Conservation (phyloP, 495 filamentous ascomycete species). For the Cenococcum geophilum region DNA sequence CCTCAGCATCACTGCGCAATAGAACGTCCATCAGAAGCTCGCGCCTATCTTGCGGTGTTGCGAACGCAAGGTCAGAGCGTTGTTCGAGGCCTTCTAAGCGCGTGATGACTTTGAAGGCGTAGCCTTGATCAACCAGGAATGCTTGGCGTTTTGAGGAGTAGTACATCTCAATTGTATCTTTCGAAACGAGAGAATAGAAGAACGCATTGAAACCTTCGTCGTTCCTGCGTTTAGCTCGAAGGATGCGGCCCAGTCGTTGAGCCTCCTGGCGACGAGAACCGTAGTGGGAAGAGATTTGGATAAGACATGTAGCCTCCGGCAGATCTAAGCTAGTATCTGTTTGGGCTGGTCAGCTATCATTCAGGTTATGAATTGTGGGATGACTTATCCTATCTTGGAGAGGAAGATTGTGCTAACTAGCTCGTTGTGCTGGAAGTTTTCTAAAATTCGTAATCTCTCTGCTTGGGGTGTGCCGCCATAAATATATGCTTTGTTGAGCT, state of each 20-base stretch:
- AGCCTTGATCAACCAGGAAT: conserved; percentile 97
- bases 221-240: conserved; percentile 90
- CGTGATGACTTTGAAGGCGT: conserved; percentile 99
- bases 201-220: conserved; percentile 99
- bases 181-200: conserved; percentile 95
- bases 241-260: conserved; percentile 88
- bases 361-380: no score
- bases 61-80: conserved; percentile 72
- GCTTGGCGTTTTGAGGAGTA: conserved; percentile 96
- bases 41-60: conserved; percentile 71
- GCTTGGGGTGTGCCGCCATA: conserved; percentile 81
- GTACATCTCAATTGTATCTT: conserved; percentile 97
- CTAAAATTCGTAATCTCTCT: conserved; percentile 83
- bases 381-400: conserved; percentile 71
- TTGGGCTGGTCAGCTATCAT: no score
- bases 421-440: conserved; percentile 95
- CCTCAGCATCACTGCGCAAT: conserved; percentile 75
- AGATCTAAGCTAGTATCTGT: conserved; percentile 88
- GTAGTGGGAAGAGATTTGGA: conserved; percentile 98
- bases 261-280: conserved; percentile 96
- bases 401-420: conserved; percentile 93
- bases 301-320: conserved; percentile 93
- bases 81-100: conserved; percentile 87
- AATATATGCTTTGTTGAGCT: conserved; percentile 84
- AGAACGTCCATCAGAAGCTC: conserved; percentile 90